Evolutionary conservation across 495 filamentous ascomycete genomes (phyloP), one percentile per base, ranked within the genome.

Genomic region (Friedmanniomyces simplex): DNA sequence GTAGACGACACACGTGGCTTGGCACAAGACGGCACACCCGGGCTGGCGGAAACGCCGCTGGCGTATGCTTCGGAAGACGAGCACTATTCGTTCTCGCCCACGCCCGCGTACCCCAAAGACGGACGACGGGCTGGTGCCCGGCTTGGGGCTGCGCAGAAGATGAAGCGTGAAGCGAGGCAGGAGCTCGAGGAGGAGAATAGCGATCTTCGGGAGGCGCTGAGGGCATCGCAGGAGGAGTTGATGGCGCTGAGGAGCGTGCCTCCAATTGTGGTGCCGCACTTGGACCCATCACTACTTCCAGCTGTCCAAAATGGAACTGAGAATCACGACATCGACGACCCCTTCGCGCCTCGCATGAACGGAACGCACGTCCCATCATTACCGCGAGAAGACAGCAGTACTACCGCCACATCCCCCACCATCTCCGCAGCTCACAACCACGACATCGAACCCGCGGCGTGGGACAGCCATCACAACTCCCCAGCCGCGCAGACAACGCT

Each of bases 21-120:
- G 28, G 28, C 55, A 10, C 5, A 30, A 21, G 34, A 24, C 1
- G 55, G 18, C 1, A 50, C 42, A 13, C 41, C 53, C 4, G 22
- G 4, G 10, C 22, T 48, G 52, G 28, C 58, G 8, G 58, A 61
- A 24, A 61, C 59, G 25, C 59, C 59, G 6, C 30, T 53, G 22
- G 59, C 59, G 24, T 57, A 61, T 22, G 59, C 53, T 3, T 50
- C 30, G 1, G 59, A 61, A 24, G 52, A 60, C 14, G 52, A 55
- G 51, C 2, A 16, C 14, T 24, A 34, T 22, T 34, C 57, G 26
- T 32, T 43, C 41, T 43, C 41, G 41, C 41, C 41, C 3, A 5
- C 41, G 41, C 41, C 41, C 20, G 41, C 16, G 28, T 32, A 32
- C 10, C 28, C 28, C 28, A 32, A 10, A 10, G 28, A 32, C 28